Evolutionary conservation across 1,139 yeast species (phyloP).

Genomic region (Arxiozyma slooffiae): DNA sequence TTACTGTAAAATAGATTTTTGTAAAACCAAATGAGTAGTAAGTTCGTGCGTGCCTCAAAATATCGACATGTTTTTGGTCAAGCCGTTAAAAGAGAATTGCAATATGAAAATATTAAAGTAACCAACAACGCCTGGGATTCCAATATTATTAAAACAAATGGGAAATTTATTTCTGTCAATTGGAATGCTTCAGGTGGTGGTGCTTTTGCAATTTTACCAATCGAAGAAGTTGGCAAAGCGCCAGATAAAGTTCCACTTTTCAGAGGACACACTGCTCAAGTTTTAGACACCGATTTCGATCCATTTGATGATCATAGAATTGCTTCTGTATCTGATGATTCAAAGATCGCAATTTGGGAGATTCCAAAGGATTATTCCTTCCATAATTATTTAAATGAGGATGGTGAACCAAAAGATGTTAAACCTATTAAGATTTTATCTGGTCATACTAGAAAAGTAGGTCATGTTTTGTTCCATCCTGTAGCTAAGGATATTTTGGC

Average conservation of each 20-base stretch:
- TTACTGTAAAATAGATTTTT: too few relatives aligned
- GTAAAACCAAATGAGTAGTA: constrained; percentile 49
- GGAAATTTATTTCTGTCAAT: constrained; percentile 74
- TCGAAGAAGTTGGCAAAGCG: constrained; percentile 78
- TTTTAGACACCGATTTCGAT: constrained; percentile 82
- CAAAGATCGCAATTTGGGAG: constrained; percentile 76
- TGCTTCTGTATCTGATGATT: constrained; percentile 87
- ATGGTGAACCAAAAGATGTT: constrained; percentile 59
- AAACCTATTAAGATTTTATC: constrained; percentile 57
- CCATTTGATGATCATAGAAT: constrained; percentile 73
- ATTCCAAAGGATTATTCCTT: constrained; percentile 75
- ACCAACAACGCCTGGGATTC: constrained; percentile 96
- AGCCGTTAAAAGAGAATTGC: constrained; percentile 74
- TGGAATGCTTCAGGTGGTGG: constrained; percentile 98
- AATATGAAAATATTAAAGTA: constrained; percentile 76
- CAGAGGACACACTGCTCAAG: constrained; percentile 93
- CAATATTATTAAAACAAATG: constrained; percentile 73
- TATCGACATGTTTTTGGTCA: constrained; percentile 95
- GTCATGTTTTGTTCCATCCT: constrained; percentile 87
- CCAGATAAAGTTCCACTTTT: constrained; percentile 90
- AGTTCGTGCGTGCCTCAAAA: constrained; percentile 91
- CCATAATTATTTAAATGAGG: constrained; percentile 47
- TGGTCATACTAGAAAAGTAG: constrained; percentile 92
- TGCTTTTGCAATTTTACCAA: constrained; percentile 87
- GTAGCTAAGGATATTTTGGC: constrained; percentile 79